Conservation (phyloP, 805 yeast species). For the Pichia heedii region DNA sequence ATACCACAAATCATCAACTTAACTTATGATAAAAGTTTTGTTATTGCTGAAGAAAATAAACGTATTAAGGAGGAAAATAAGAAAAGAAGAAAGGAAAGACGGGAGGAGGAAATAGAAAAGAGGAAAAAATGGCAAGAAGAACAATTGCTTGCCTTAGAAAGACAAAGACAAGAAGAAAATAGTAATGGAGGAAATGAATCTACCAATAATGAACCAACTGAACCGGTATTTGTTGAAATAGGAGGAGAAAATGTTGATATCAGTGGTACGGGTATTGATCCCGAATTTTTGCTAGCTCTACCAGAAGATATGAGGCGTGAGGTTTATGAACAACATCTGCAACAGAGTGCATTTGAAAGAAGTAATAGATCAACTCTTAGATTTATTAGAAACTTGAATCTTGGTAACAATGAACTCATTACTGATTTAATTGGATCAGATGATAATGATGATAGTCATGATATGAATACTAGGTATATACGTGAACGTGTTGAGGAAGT, state of each 20-base stretch:
- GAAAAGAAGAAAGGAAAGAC: slow-evolving; percentile 15
- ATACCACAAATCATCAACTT: slow-evolving; percentile 42
- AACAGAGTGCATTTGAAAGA: slow-evolving; percentile 60
- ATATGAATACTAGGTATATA: too few species aligned
- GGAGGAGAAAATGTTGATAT: slow-evolving; percentile 78
- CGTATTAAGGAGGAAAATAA: slow-evolving; percentile 16
- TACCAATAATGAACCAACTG: slow-evolving; percentile 13
- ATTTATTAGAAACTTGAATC: slow-evolving; percentile 4
- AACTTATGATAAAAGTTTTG: slow-evolving; percentile 32
- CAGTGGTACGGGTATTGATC: slow-evolving; percentile 85
- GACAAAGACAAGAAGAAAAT: slow-evolving; percentile 18
- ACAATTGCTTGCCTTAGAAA: slow-evolving; percentile 11
- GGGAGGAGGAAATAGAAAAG: slow-evolving; percentile 21
- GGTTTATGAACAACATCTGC: slow-evolving; percentile 74
- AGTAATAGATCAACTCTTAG: slow-evolving; percentile 12
- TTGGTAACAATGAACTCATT: background rate
- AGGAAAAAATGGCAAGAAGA: slow-evolving; percentile 27
- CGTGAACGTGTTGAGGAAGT: too few species aligned
- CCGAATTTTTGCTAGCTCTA: slow-evolving; percentile 78
- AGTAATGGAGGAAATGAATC: slow-evolving; percentile 18
- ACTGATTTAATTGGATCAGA: slow-evolving; percentile 20
- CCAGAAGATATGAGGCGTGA: slow-evolving; percentile 93
- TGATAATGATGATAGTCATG: too few species aligned
- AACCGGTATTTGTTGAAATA: slow-evolving; percentile 61
- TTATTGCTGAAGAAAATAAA: slow-evolving; percentile 26